These are phyloP conservation scores for Epichloe uncinata DNA, from an alignment of 2,329 filamentous ascomycete genomes.

Conservation along the genomic window DNA sequence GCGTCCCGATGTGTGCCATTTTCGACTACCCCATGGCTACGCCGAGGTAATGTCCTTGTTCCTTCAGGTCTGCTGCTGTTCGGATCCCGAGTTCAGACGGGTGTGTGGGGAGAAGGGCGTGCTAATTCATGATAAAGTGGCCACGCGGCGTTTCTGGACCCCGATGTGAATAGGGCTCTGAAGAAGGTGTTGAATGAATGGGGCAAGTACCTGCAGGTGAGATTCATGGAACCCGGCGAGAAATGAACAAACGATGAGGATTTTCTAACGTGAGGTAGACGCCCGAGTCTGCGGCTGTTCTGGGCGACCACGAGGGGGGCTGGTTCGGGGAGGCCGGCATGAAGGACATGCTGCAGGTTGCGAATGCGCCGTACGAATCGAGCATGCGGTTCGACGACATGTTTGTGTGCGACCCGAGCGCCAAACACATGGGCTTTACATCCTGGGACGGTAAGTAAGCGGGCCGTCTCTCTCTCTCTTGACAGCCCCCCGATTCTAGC, in stretches of 20 bases:
- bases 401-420: slow-evolving; percentile 43
- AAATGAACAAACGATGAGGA: too few relatives aligned
- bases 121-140: slow-evolving; percentile 28
- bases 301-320: slow-evolving; percentile 32
- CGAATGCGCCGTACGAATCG: slow-evolving; percentile 31
- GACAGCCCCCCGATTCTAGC: too few relatives aligned
- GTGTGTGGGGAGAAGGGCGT: not conserved
- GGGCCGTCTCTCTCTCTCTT: not conserved
- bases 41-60: slow-evolving; percentile 23
- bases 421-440: slow-evolving; percentile 43
- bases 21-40: slow-evolving; percentile 46
- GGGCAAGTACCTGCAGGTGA: slow-evolving; percentile 38
- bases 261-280: slow-evolving; percentile 20
- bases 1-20: slow-evolving; percentile 37
- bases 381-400: slow-evolving; percentile 42
- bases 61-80: too few relatives aligned
- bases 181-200: slow-evolving; percentile 44
- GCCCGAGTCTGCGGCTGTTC: slow-evolving; percentile 39
- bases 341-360: slow-evolving; percentile 35
- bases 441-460: slow-evolving; percentile 52
- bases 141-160: slow-evolving; percentile 40
- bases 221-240: not conserved
- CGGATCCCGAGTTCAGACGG: too few relatives aligned
- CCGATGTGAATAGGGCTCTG: slow-evolving; percentile 38
- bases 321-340: slow-evolving; percentile 42